Conservation (phyloP, 768 basidiomycete genomes). For the Tricholoma sp. region DNA sequence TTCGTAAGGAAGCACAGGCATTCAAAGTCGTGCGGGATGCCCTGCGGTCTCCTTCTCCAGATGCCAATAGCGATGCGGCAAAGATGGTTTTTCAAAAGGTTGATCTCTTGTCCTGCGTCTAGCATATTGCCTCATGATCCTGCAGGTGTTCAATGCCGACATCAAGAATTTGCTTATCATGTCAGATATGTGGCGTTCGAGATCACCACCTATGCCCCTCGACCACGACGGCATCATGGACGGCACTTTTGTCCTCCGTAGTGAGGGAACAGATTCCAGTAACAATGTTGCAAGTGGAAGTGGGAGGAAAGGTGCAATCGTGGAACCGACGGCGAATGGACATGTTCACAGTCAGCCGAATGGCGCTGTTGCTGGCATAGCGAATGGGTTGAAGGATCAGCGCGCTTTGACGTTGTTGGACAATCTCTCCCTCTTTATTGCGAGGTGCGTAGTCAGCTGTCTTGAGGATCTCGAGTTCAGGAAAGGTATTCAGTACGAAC, state of each 20-base stretch:
- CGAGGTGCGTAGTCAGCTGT: slow-evolving; percentile 50
- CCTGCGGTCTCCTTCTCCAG: slow-evolving; percentile 39
- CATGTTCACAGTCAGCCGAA: slow-evolving; percentile 23
- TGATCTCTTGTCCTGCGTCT: background rate
- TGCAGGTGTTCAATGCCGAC: slow-evolving; percentile 82
- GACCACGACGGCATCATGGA: slow-evolving; percentile 73
- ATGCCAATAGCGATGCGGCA: slow-evolving; percentile 44
- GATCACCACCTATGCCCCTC: slow-evolving; percentile 81
- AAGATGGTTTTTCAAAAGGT: slow-evolving; percentile 84
- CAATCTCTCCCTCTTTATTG: slow-evolving; percentile 76
- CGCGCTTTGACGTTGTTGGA: slow-evolving; percentile 70
- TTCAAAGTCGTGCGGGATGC: slow-evolving; percentile 78
- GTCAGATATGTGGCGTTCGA: slow-evolving; percentile 95
- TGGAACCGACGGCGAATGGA: slow-evolving; percentile 6
- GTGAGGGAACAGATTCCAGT: slow-evolving; percentile 12
- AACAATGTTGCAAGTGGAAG: slow-evolving; percentile 7
- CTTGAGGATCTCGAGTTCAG: background rate
- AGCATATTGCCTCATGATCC: background rate
- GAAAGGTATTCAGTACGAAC: slow-evolving; percentile 51
- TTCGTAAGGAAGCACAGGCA: slow-evolving; percentile 85
- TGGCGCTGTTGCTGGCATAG: slow-evolving; percentile 15
- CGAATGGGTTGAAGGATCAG: slow-evolving; percentile 70
- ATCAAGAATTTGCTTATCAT: slow-evolving; percentile 86
- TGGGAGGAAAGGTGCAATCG: slow-evolving; percentile 1
- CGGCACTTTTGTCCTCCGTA: slow-evolving; percentile 49